Evolutionary conservation across 768 basidiomycete genomes (phyloP).

Genomic region (Suillus plorans): DNA sequence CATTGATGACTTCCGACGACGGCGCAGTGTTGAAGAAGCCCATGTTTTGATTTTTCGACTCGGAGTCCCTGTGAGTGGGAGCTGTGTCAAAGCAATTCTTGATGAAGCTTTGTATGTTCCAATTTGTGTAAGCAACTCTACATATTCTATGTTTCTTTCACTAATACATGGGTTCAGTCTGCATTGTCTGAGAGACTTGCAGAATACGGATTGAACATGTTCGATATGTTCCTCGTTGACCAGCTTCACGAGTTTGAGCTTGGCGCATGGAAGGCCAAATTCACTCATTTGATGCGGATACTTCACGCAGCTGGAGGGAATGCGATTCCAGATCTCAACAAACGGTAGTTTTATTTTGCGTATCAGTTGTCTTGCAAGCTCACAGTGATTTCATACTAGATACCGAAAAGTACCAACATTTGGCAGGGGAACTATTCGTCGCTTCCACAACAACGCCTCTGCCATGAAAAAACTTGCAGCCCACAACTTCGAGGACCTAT

Average conservation of each 20-base stretch:
- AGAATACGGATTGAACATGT: slow-evolving; percentile 11
- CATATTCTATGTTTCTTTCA: neutral
- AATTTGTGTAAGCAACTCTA: slow-evolving; percentile 20
- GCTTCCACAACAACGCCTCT: slow-evolving; percentile 8
- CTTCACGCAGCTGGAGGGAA: neutral
- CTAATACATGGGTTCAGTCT: slow-evolving; percentile 2
- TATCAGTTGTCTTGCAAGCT: neutral
- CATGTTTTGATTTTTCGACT: slow-evolving; percentile 6
- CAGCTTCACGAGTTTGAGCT: slow-evolving; percentile 23
- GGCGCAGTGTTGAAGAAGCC: slow-evolving; percentile 4
- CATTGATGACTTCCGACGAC: neutral
- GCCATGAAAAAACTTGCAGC: slow-evolving; percentile 13
- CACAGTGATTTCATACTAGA: slow-evolving; percentile 6
- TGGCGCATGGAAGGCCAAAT: slow-evolving; percentile 23
- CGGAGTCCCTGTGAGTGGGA: slow-evolving; percentile 21
- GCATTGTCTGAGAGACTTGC: slow-evolving; percentile 7
- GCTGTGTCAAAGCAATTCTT: slow-evolving; percentile 25
- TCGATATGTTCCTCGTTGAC: slow-evolving; percentile 13
- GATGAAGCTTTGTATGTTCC: slow-evolving; percentile 31
- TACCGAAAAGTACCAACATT: slow-evolving; percentile 15
- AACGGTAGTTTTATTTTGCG: neutral
- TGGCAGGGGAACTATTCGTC: slow-evolving; percentile 7
- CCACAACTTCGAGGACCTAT: slow-evolving; percentile 10
- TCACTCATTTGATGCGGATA: slow-evolving; percentile 26
- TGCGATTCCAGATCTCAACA: neutral